Base-by-base conservation (phyloP, 1,139 yeast species). In the Blastobotrys raffinosifermentans region DNA sequence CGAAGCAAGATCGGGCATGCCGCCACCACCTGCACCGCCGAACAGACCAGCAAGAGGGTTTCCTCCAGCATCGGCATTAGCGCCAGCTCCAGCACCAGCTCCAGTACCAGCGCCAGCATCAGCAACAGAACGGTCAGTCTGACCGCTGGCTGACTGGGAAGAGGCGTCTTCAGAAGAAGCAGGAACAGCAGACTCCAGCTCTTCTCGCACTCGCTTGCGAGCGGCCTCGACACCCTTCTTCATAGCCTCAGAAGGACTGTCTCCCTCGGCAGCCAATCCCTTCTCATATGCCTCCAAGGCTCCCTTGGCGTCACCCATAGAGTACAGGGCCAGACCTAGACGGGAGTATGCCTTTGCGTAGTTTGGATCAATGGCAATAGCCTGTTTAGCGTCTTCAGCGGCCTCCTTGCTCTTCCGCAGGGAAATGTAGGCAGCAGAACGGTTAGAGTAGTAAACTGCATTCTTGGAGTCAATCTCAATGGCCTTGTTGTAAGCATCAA, bases 341-440 rank as follows among this genome's bases (percentile, higher is more conserved):
- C 99, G 80, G 8, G 96, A 85, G 70, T 87, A 91, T 8, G 96
- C 96, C 68, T 89, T 89, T 31, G 96, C 77, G 54, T 86, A 91
- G 13, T 67, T 55, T 34, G 96, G 82, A 58, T 91, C 87, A 41
- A 80, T 68, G 45, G 74, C 72, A 42, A 86, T 77, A 29, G 98
- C 96, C 43, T 69, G 67, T 55, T 80, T 72, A 21, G 98, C 96
- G 60, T 91, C 99, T 31, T 66, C 68, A 32, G 83, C 75, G 2
- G 99, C 98, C 47, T 73, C 67, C 13, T 75, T 81, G 55, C 84
- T 91, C 45, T 85, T 70, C 44, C 78, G 73, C 31, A 74, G 59
- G 6, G 95, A 85, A 13, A 95, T 84, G 61, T 83, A 78, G 4
- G 98, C 98, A 34, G 99, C 98, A 13, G 99, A 97, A 59, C 99